Percentiles rank a stretch among this genome's conserved stretches.
Conservation (phyloP, 1,284 basidiomycete species). For the Violaceomyces palustris region DNA sequence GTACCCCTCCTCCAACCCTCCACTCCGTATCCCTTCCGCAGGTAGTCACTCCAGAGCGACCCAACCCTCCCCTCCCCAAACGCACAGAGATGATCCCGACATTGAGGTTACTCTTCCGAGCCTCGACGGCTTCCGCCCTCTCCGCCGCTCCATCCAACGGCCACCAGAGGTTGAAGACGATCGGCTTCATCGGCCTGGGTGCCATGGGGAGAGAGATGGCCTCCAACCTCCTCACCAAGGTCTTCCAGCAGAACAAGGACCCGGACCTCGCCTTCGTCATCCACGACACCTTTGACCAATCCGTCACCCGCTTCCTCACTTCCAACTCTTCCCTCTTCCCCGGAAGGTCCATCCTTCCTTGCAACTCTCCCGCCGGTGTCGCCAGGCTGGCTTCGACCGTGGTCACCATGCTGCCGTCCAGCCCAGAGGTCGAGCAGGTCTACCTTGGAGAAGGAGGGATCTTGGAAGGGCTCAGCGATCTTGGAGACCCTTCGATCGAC, state of each 20-base stretch:
- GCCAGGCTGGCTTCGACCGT: constrained; percentile 61
- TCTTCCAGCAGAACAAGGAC: constrained; percentile 25
- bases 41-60: no score
- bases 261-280: constrained; percentile 31
- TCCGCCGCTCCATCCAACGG: constrained; percentile 3
- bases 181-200: constrained; percentile 49
- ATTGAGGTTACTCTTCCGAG: no score
- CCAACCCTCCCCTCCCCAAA: no score
- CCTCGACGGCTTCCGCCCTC: not conserved
- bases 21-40: no score
- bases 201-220: constrained; percentile 48
- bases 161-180: constrained; percentile 38
- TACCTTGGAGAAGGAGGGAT: constrained; percentile 61
- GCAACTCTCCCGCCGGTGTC: constrained; percentile 53
- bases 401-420: constrained; percentile 81
- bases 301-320: constrained; percentile 42
- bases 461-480: constrained; percentile 16
- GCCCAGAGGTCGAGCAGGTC: constrained; percentile 70
- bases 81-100: no score
- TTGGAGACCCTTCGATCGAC: constrained; percentile 5
- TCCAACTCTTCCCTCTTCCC: constrained; percentile 34
- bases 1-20: no score
- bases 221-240: constrained; percentile 36
- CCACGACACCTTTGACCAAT: constrained; percentile 36
- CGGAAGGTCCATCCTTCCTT: constrained; percentile 43